Conservation (phyloP, 345 rosid genomes). For the Gossypium arboreum region DNA sequence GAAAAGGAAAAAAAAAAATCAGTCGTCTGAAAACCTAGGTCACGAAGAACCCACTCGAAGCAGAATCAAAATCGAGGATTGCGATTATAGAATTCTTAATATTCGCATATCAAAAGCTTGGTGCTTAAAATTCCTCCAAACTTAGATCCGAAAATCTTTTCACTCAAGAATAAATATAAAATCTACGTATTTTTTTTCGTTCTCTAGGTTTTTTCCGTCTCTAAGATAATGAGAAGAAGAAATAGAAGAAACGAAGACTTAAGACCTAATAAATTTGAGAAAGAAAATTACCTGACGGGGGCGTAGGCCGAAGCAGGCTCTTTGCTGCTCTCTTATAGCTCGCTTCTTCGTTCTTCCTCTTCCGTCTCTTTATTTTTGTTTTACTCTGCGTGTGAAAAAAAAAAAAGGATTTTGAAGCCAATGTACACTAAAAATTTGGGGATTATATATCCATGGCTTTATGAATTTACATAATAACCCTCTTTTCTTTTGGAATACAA, state of each 20-base stretch:
- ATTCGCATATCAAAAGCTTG: neutral
- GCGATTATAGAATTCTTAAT: neutral
- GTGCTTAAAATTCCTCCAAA: neutral
- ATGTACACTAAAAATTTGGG: neutral
- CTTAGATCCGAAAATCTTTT: neutral
- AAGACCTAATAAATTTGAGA: neutral
- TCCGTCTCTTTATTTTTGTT: neutral
- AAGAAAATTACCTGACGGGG: neutral
- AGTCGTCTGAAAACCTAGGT: conserved; percentile 13
- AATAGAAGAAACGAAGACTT: neutral
- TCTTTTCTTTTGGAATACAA: neutral
- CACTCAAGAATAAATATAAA: neutral
- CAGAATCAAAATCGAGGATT: conserved; percentile 13
- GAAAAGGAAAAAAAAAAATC: neutral
- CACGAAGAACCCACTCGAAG: neutral
- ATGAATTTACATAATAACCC: neutral
- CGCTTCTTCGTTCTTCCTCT: neutral
- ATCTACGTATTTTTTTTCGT: too few relatives aligned
- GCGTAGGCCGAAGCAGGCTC: conserved; percentile 8
- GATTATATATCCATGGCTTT: neutral
- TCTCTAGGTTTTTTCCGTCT: neutral
- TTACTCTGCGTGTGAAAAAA: neutral
- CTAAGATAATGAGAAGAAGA: neutral
- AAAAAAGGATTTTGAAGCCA: neutral
- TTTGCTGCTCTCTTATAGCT: conserved; percentile 7